Base-by-base conservation (phyloP, 2,329 filamentous ascomycete genomes). In the Penicillium sp. region DNA sequence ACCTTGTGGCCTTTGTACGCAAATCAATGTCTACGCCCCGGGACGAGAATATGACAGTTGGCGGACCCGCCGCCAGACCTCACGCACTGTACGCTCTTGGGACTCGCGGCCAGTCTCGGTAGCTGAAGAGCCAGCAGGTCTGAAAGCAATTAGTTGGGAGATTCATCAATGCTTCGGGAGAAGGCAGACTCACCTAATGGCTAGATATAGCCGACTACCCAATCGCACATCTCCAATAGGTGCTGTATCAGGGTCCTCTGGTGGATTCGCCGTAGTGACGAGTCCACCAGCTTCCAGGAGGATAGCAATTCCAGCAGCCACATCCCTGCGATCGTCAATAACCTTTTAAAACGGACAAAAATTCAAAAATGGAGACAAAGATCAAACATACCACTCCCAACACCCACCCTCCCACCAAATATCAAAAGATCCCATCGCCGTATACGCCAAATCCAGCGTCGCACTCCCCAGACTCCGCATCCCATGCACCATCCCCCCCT, bases 361-460 rank as follows among this genome's bases (percentile, higher is more conserved):
- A 4, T 2, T 10, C 15, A 35, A 37, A 43, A 12, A 45, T 10
- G 5, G 49, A 42, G 49, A 42, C 20, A 7, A 12, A 4, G 35
- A 28, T 41, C 6, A 39, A 57, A 38, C 10, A 20, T 20, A 88
- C 87, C 90, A 92, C 75, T 92, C 90, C 89, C 89, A 91, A 69
- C 89, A 91, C 0, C 89, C 89, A 3, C 89, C 90, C 71, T 92
- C 89, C 89, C 89, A 92, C 89, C 90, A 92, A 11, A 92, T 90
- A 74, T 92, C 90, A 65, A 92, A 88, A 0, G 86, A 81, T 0
- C 90, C 90, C 83, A 90, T 90, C 12, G 90, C 90, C 10, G 86
- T 85, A 71, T 92, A 92, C 0, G 89, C 89, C 51, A 92, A 75
- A 73, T 92, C 90, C 55, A 92, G 71, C 1, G 90, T 90, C 8